Percentiles rank a stretch among this genome's conserved stretches.
Evolutionary conservation across 176 grass and related monocot species (phyloP).

Genomic region (Melocanna baccifera): DNA sequence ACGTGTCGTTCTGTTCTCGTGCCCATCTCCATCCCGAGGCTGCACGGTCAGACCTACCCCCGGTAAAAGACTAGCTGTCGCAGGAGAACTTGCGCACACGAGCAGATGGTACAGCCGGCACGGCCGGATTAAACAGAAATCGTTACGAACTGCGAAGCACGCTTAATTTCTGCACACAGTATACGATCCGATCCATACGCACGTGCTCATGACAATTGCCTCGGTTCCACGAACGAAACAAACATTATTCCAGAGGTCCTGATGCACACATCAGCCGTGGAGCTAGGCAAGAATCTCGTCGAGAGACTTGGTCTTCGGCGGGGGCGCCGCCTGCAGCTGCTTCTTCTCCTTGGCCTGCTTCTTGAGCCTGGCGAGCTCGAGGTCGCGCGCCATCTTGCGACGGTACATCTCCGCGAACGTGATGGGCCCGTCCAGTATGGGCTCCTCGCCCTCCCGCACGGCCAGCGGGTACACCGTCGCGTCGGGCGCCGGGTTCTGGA

Average conservation of each 20-base stretch:
- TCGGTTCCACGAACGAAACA: not conserved
- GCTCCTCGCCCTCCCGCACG: constrained; percentile 67
- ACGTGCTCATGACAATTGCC: not conserved
- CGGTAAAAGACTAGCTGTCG: not conserved
- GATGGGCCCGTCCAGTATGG: constrained; percentile 69
- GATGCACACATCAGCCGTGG: not conserved
- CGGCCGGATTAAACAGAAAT: not conserved
- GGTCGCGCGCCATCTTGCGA: constrained; percentile 72
- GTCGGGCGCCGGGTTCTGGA: constrained; percentile 83
- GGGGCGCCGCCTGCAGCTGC: not conserved
- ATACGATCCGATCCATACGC: not conserved
- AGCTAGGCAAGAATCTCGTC: constrained; percentile 61
- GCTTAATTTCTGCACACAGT: not conserved
- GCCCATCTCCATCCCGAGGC: not conserved
- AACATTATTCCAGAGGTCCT: not conserved
- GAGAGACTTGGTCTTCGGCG: constrained; percentile 35
- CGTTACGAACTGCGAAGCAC: not conserved
- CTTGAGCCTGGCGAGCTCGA: constrained; percentile 76
- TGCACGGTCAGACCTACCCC: not conserved
- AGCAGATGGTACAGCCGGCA: not conserved
- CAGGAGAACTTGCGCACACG: not conserved
- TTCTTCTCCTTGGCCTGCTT: constrained; percentile 50
- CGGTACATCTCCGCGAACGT: constrained; percentile 88
- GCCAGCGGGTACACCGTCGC: constrained; percentile 80
- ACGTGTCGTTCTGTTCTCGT: not conserved